Conservation (phyloP, 257 asterid species). For the Nicotiana sylvestris region DNA sequence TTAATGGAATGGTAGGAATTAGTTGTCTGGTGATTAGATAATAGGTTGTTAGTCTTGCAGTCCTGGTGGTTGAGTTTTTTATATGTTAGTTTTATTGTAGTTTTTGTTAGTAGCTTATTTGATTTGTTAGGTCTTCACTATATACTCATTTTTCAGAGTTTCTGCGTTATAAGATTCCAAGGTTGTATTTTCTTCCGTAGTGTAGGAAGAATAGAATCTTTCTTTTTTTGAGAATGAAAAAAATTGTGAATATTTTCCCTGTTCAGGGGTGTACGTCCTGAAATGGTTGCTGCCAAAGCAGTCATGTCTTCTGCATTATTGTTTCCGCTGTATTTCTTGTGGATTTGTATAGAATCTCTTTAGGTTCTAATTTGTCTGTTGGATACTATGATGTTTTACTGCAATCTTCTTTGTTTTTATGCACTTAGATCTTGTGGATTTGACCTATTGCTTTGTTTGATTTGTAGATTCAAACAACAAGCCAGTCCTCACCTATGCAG, state of each 20-base stretch:
- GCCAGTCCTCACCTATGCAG: conserved; percentile 99
- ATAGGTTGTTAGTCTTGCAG: not conserved
- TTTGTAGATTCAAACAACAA: conserved; percentile 80
- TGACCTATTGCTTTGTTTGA: conserved; percentile 13
- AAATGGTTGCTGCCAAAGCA: not conserved
- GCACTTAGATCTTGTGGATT: not conserved
- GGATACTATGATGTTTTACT: not conserved
- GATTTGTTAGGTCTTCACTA: not conserved
- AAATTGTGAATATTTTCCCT: not conserved
- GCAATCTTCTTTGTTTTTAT: not conserved
- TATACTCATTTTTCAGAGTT: no score
- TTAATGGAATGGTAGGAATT: not conserved
- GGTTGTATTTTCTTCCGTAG: not conserved
- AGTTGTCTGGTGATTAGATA: not conserved
- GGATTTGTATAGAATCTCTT: not conserved
- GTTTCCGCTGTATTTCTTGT: not conserved
- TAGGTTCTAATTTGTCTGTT: not conserved
- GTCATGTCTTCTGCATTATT: not conserved
- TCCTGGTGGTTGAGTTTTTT: not conserved
- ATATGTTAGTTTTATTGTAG: not conserved
- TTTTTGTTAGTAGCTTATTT: not conserved
- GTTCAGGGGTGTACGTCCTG: not conserved
- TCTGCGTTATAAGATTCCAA: not conserved
- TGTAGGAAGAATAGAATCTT: not conserved
- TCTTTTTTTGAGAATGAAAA: no score